A percentile compares a stretch with the other conserved stretches of the same genome.
phyloP scores from a whole-genome alignment of 2,329 filamentous ascomycete genomes.

The Akanthomyces lecanii region DNA sequence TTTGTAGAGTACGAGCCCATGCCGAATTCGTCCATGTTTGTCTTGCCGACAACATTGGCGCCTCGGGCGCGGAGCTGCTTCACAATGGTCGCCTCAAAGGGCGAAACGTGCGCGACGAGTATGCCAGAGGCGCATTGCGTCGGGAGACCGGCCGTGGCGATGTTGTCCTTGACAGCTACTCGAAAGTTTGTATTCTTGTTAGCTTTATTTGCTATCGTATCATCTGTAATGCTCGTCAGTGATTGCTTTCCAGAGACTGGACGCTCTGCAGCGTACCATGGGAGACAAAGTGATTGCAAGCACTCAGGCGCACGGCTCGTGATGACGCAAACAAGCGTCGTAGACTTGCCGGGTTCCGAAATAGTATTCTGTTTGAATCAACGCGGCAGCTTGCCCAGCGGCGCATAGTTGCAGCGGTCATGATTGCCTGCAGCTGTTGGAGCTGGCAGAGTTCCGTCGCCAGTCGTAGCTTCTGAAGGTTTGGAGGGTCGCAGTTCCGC shows the following conservation, averaged over 20 bases:
- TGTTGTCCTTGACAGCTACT: conserved; percentile 73
- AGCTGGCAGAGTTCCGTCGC: too few species aligned
- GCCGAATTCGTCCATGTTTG: conserved; percentile 93
- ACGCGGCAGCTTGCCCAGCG: conserved; percentile 18
- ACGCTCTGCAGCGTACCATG: conserved; percentile 21
- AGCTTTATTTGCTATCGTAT: neutral
- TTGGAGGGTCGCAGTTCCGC: too few species aligned
- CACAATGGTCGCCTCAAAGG: conserved; percentile 80
- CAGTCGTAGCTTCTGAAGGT: too few species aligned
- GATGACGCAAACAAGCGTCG: neutral
- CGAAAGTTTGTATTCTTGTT: conserved; percentile 28
- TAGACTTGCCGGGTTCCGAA: neutral
- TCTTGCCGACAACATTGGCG: conserved; percentile 68
- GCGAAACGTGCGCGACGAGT: conserved; percentile 65
- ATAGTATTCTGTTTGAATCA: neutral
- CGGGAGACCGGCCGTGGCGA: conserved; percentile 57
- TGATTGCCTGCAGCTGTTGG: conserved; percentile 19
- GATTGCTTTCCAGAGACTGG: neutral
- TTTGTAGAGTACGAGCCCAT: conserved; percentile 84
- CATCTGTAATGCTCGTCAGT: neutral
- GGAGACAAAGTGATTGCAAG: conserved; percentile 36
- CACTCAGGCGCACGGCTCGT: conserved; percentile 23
- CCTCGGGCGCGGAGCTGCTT: conserved; percentile 60
- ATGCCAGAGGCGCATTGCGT: conserved; percentile 83
- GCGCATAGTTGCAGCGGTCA: conserved; percentile 31